phyloP scores from a whole-genome alignment of 2,329 filamentous ascomycete species.

The Westerdykella ornata region DNA sequence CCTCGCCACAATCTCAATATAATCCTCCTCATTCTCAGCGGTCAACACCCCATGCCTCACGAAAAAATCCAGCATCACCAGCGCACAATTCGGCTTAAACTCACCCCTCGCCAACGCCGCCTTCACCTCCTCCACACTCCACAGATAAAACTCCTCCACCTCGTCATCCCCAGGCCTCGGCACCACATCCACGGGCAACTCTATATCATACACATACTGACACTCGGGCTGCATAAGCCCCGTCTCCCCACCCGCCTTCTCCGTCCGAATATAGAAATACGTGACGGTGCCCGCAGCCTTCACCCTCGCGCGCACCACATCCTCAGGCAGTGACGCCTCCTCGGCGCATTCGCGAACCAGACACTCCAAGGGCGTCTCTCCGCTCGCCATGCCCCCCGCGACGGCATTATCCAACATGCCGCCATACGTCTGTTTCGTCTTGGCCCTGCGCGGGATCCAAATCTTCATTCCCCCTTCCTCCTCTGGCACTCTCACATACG shows the following conservation, averaged over 20 bases:
- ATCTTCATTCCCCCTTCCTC: slow-evolving; percentile 58
- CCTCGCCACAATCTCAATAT: slow-evolving; percentile 65
- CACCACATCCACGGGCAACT: slow-evolving; percentile 60
- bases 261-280: slow-evolving; percentile 76
- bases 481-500: slow-evolving; percentile 35
- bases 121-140: slow-evolving; percentile 69
- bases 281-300: slow-evolving; percentile 64
- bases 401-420: slow-evolving; percentile 95
- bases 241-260: slow-evolving; percentile 69
- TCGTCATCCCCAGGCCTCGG: slow-evolving; percentile 80
- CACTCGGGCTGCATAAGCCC: slow-evolving; percentile 82
- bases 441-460: slow-evolving; percentile 75
- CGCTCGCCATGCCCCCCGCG: slow-evolving; percentile 75
- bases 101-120: slow-evolving; percentile 61
- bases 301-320: slow-evolving; percentile 56
- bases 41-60: slow-evolving; percentile 76
- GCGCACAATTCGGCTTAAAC: slow-evolving; percentile 89
- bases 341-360: slow-evolving; percentile 81
- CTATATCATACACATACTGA: slow-evolving; percentile 86
- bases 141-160: slow-evolving; percentile 76
- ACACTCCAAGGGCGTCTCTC: slow-evolving; percentile 73
- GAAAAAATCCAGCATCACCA: slow-evolving; percentile 84
- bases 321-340: slow-evolving; percentile 73
- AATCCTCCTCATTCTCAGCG: slow-evolving; percentile 68
- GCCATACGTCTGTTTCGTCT: slow-evolving; percentile 76